Evolutionary conservation across 2,329 filamentous ascomycete species (phyloP).

Genomic region (Talaromyces sp.): DNA sequence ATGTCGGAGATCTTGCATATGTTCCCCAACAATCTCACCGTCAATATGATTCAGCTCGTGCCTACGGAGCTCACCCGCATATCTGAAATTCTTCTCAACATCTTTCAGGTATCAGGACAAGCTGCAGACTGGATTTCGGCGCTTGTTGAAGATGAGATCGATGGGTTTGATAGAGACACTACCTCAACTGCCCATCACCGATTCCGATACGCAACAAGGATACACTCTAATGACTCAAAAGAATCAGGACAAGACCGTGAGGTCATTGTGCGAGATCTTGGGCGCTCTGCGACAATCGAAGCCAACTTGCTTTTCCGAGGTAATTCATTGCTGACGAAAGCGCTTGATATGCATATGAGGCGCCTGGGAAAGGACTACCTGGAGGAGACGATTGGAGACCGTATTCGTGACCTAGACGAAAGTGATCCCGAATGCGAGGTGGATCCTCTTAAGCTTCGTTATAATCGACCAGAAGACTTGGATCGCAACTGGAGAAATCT

Average conservation of each 20-base stretch:
- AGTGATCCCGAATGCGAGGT: slow-evolving; percentile 92
- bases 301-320: slow-evolving; percentile 94
- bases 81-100: slow-evolving; percentile 84
- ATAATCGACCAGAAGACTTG: slow-evolving; percentile 66
- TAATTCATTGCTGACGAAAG: slow-evolving; percentile 90
- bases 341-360: slow-evolving; percentile 93
- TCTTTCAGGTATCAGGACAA: slow-evolving; percentile 87
- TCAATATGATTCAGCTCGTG: slow-evolving; percentile 77
- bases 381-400: slow-evolving; percentile 80
- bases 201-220: slow-evolving; percentile 62
- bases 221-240: slow-evolving; percentile 60
- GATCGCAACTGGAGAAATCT: slow-evolving; percentile 80
- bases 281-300: slow-evolving; percentile 67
- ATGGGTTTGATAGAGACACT: slow-evolving; percentile 81
- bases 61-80: slow-evolving; percentile 75
- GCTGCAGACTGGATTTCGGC: slow-evolving; percentile 88
- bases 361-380: slow-evolving; percentile 89
- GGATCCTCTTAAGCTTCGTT: slow-evolving; percentile 69
- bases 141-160: slow-evolving; percentile 94
- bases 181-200: slow-evolving; percentile 55
- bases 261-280: slow-evolving; percentile 62
- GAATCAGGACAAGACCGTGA: slow-evolving; percentile 58
- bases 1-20: slow-evolving; percentile 80
- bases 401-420: slow-evolving; percentile 84
- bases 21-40: slow-evolving; percentile 78